Base-by-base conservation (phyloP, 352 stramenopile genomes). In the Phytophthora macrochlamydospora region DNA sequence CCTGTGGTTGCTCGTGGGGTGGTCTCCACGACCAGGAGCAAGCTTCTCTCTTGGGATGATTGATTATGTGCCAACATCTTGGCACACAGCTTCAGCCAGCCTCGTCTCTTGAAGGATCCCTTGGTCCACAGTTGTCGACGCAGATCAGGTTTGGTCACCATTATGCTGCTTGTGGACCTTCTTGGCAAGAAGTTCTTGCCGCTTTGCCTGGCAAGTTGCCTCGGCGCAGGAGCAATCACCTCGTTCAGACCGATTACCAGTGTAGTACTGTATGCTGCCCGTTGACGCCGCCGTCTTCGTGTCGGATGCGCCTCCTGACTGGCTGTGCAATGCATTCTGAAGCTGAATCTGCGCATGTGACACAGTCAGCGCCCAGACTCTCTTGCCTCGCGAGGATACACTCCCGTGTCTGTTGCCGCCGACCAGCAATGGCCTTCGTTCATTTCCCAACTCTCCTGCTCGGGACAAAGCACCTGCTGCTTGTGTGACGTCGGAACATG, bases 301-400 rank as follows among this genome's bases (percentile, higher is more conserved):
- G 18, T 24, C 18, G 18, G 18, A 24, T 24, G 44, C 24, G 52
- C 28, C 12, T 32, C 44, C 5, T 49, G 24, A 50, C 46, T 49
- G 2, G 7, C 38, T 71, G 52, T 71, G 64, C 63, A 71, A 71
- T 46, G 51, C 12, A 40, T 59, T 60, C 56, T 69, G 56, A 65
- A 65, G 28, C 64, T 71, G 64, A 71, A 71, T 71, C 64, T 71
- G 64, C 64, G 62, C 28, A 54, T 67, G 63, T 45, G 56, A 67
- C 63, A 71, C 44, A 48, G 48, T 48, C 56, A 48, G 31, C n/a
- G 12, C 35, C 48, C 53, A 48, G 54, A 35, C 52, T 57, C 52
- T 62, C 35, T 54, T 44, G 35, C 54, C 49, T 65, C 55, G 45
- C 63, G 44, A 67, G 64, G 58, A 71, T 71, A 67, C 64, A 71